phyloP scores from a whole-genome alignment of 371 early-diverging fungal genomes.

The Rhizomucor pusillus region DNA sequence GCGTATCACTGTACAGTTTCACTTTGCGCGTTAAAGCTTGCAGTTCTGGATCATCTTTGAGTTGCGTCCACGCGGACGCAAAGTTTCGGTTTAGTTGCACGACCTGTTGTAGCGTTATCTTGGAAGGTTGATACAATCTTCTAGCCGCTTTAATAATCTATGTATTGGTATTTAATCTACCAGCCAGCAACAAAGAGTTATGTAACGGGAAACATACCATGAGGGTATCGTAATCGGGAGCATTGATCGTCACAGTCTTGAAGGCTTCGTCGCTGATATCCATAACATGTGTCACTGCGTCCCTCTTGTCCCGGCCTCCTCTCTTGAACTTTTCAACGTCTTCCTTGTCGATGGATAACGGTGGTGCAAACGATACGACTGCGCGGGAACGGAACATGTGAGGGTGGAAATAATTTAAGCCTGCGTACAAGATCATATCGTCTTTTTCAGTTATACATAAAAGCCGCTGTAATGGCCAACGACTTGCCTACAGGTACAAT shows the following conservation, averaged over 20 bases:
- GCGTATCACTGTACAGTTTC: slow-evolving; percentile 79
- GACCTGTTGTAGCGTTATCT: slow-evolving; percentile 66
- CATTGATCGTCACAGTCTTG: slow-evolving; percentile 85
- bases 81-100: slow-evolving; percentile 87
- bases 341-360: slow-evolving; percentile 71
- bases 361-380: slow-evolving; percentile 93
- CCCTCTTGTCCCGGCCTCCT: slow-evolving; percentile 82
- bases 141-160: slow-evolving; percentile 84
- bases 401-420: slow-evolving; percentile 95
- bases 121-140: slow-evolving; percentile 79
- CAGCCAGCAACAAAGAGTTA: too few species aligned
- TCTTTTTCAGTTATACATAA: too few species aligned
- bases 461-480: too few species aligned
- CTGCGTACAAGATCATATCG: slow-evolving; percentile 24
- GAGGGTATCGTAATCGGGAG: slow-evolving; percentile 92
- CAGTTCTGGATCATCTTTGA: slow-evolving; percentile 73
- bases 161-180: too few species aligned
- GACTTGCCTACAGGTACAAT: slow-evolving; percentile 81
- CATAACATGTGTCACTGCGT: slow-evolving; percentile 76
- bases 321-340: slow-evolving; percentile 76
- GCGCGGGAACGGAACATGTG: slow-evolving; percentile 94
- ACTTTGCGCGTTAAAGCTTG: slow-evolving; percentile 63
- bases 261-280: slow-evolving; percentile 75
- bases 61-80: slow-evolving; percentile 72
- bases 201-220: slow-evolving; percentile 43